Percentiles rank a stretch among this genome's conserved stretches.
phyloP scores from a whole-genome alignment of 2,329 filamentous ascomycete species.

The Aspergillus sclerotialis region DNA sequence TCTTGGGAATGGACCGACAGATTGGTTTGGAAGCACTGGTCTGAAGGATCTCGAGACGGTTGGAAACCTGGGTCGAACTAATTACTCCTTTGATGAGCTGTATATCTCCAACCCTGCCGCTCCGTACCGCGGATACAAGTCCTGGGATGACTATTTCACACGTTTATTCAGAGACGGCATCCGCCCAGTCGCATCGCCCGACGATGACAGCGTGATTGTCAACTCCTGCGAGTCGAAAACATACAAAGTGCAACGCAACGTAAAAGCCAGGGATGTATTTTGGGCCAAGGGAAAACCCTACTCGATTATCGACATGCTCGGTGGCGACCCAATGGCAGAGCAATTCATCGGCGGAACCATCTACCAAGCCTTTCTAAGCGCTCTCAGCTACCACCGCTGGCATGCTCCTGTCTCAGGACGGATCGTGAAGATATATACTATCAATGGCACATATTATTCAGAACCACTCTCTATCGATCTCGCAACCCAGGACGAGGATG shows the following conservation, averaged over 20 bases:
- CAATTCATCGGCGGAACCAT: conserved; percentile 57
- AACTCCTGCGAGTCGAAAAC: conserved; percentile 60
- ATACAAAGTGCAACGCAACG: conserved; percentile 45
- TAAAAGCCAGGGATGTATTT: conserved; percentile 54
- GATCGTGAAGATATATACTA: conserved; percentile 49
- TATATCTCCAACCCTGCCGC: conserved; percentile 12
- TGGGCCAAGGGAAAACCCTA: conserved; percentile 65
- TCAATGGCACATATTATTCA: conserved; percentile 61
- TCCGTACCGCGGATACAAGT: conserved; percentile 47
- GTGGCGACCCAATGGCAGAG: conserved; percentile 40
- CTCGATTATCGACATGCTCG: conserved; percentile 57
- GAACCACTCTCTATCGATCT: conserved; percentile 48
- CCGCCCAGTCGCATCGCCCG: conserved; percentile 53
- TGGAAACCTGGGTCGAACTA: conserved; percentile 13
- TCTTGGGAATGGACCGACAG: conserved; percentile 33
- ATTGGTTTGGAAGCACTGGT: conserved; percentile 52
- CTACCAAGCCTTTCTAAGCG: conserved; percentile 63
- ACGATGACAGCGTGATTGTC: conserved; percentile 42
- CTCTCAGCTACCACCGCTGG: conserved; percentile 64
- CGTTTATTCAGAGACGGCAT: conserved; percentile 47
- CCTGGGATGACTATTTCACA: conserved; percentile 66
- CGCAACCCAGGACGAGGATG: conserved; percentile 19
- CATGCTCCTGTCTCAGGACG: conserved; percentile 58
- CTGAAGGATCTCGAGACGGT: conserved; percentile 34
- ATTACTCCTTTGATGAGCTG: conserved; percentile 11